A percentile compares a stretch with the other conserved stretches of the same genome.
phyloP scores from a whole-genome alignment of 805 yeast species.

The Ogataea wickerhamii region DNA sequence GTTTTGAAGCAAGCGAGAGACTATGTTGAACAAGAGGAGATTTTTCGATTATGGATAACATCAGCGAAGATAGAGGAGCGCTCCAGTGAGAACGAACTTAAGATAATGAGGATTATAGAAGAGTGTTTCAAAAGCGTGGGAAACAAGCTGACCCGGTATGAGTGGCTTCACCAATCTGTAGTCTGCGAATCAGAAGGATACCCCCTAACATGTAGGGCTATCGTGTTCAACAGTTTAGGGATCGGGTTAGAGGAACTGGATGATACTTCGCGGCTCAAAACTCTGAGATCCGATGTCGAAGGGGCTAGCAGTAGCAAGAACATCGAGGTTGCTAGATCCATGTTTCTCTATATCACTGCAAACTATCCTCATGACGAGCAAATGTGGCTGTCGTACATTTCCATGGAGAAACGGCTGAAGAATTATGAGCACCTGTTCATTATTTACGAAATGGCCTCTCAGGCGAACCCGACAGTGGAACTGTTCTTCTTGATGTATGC shows the following conservation, averaged over 20 bases:
- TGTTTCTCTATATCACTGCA: constrained; percentile 44
- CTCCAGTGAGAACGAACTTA: constrained; percentile 37
- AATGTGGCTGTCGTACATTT: constrained; percentile 48
- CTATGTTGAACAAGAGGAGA: constrained; percentile 42
- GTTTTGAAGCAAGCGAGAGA: constrained; percentile 61
- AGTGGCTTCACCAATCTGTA: constrained; percentile 58
- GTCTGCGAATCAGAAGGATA: constrained; percentile 47
- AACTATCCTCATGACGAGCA: constrained; percentile 43
- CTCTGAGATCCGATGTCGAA: constrained; percentile 38
- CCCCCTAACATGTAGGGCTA: constrained; percentile 47
- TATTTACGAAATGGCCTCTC: constrained; percentile 53
- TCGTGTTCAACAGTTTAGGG: constrained; percentile 44
- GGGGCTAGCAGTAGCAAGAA: constrained; percentile 23
- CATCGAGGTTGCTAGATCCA: constrained; percentile 41
- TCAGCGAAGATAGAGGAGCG: constrained; percentile 68
- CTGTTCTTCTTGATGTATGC: constrained; percentile 66
- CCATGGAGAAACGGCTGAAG: constrained; percentile 30
- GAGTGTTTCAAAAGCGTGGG: constrained; percentile 44
- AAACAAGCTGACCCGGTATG: constrained; percentile 34
- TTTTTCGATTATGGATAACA: constrained; percentile 61
- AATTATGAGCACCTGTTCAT: constrained; percentile 34
- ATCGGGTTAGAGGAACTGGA: constrained; percentile 22
- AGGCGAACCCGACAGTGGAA: constrained; percentile 45
- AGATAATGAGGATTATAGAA: constrained; percentile 44
- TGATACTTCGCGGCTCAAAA: constrained; percentile 22